Evolutionary conservation across 2,329 filamentous ascomycete genomes (phyloP).

Genomic region (Fusarium sp.): DNA sequence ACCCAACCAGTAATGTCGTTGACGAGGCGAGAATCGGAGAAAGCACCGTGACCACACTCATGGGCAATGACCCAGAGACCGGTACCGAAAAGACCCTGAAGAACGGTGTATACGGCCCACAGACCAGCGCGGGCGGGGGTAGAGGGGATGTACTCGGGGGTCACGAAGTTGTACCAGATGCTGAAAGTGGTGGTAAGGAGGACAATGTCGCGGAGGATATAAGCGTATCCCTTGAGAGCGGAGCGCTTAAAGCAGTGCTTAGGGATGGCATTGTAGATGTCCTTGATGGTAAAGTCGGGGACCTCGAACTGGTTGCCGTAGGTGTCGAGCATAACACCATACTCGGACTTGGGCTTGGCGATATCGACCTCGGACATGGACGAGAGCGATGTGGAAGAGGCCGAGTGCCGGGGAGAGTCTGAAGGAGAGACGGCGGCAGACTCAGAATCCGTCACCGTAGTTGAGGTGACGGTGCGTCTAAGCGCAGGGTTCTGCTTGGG

Average conservation of each 20-base stretch:
- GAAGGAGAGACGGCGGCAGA: slow-evolving; percentile 66
- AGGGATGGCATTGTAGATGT: slow-evolving; percentile 96
- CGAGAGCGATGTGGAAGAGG: slow-evolving; percentile 92
- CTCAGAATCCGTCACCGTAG: slow-evolving; percentile 60
- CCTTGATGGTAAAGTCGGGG: slow-evolving; percentile 96
- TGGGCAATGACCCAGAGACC: slow-evolving; percentile 97
- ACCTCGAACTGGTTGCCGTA: slow-evolving; percentile 95
- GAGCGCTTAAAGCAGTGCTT: slow-evolving; percentile 97
- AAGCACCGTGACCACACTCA: slow-evolving; percentile 97
- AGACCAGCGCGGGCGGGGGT: slow-evolving; percentile 71
- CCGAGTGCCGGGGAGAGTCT: slow-evolving; percentile 68
- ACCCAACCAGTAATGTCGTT: slow-evolving; percentile 95
- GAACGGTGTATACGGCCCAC: slow-evolving; percentile 74
- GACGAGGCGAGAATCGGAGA: slow-evolving; percentile 88
- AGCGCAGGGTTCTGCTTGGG: slow-evolving; percentile 55
- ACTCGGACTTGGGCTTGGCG: slow-evolving; percentile 49
- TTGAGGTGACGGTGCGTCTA: slow-evolving; percentile 59
- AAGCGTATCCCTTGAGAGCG: slow-evolving; percentile 76
- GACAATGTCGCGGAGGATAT: slow-evolving; percentile 84
- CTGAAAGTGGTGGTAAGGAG: slow-evolving; percentile 82
- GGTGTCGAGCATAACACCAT: slow-evolving; percentile 82
- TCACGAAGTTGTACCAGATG: slow-evolving; percentile 89
- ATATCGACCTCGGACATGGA: slow-evolving; percentile 78
- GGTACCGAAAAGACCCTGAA: slow-evolving; percentile 93
- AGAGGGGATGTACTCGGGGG: slow-evolving; percentile 82